These are phyloP conservation scores for Puccinia triticina DNA, from an alignment of 1,284 basidiomycete genomes.

Conservation along the genomic window DNA sequence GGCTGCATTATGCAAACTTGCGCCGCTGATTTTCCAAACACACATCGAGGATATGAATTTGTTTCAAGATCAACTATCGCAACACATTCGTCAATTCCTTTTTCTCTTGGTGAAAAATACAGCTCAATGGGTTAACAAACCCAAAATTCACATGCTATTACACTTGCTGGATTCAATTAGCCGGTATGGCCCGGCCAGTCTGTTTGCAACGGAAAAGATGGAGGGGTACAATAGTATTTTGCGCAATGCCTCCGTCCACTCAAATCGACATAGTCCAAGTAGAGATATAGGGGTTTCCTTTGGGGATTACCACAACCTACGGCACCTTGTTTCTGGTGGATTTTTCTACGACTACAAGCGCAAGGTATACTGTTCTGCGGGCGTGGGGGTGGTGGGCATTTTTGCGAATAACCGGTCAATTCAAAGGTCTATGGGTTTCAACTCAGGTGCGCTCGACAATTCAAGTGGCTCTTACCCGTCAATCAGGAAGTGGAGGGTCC, in stretches of 20 bases:
- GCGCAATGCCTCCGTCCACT: not conserved
- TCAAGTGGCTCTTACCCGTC: not conserved
- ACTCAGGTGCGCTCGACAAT: not conserved
- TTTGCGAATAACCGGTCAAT: not conserved
- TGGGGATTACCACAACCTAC: not conserved
- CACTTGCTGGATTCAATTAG: slow-evolving; percentile 55
- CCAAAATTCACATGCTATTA: slow-evolving; percentile 60
- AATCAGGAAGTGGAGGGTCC: not conserved
- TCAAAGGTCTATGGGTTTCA: not conserved
- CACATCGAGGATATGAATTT: not conserved
- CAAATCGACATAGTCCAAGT: not conserved
- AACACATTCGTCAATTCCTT: not conserved
- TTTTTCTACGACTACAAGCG: not conserved
- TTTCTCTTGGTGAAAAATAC: not conserved
- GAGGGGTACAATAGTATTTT: not conserved
- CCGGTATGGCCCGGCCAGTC: not conserved
- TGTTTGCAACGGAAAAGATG: slow-evolving; percentile 38
- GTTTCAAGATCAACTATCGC: not conserved
- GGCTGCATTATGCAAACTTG: not conserved
- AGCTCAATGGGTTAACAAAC: slow-evolving; percentile 62
- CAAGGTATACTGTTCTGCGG: not conserved
- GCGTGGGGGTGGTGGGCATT: not conserved
- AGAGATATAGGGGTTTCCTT: not conserved
- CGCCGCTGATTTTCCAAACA: not conserved
- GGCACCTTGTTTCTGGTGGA: not conserved